Evolutionary conservation across 345 rosid genomes (phyloP).

Genomic region (Euphorbia pulcherrima): DNA sequence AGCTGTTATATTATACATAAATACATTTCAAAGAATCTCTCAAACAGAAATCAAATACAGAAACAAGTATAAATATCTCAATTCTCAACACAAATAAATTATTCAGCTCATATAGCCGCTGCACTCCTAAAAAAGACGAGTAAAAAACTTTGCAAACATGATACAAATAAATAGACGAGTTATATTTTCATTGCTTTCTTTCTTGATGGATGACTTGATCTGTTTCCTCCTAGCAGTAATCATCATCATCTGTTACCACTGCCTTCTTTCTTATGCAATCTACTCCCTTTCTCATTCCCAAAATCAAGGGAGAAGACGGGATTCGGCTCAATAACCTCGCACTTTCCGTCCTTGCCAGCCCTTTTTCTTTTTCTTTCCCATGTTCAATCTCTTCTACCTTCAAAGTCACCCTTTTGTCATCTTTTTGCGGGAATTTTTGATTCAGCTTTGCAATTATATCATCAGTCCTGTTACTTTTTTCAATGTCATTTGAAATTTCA

Average conservation of each 20-base stretch:
- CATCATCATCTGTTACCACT: conserved; percentile 52
- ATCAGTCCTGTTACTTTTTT: conserved; percentile 36
- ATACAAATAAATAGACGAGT: conserved; percentile 7
- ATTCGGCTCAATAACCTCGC: conserved; percentile 70
- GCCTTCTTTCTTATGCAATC: conserved; percentile 84
- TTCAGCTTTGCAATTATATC: conserved; percentile 53
- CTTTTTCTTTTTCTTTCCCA: conserved; percentile 41
- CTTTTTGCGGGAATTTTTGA: conserved; percentile 49
- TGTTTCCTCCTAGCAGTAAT: conserved; percentile 52
- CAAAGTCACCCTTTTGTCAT: conserved; percentile 18
- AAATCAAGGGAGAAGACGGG: conserved; percentile 83
- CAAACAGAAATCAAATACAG: conserved; percentile 16
- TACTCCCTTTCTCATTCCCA: conserved; percentile 74
- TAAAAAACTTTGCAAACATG: background rate
- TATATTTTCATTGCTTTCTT: conserved; percentile 61
- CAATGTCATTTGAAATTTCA: conserved; percentile 24
- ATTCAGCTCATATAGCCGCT: conserved; percentile 21
- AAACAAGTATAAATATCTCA: conserved; percentile 11
- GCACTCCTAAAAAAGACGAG: conserved; percentile 11
- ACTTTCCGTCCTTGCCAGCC: conserved; percentile 64
- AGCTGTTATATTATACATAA: no score
- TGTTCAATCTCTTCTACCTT: conserved; percentile 6
- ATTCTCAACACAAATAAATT: conserved; percentile 28
- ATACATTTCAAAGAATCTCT: conserved; percentile 21
- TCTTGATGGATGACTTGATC: conserved; percentile 66